Evolutionary conservation across 495 filamentous ascomycete species (phyloP).

Genomic region (Penicilliopsis zonata): DNA sequence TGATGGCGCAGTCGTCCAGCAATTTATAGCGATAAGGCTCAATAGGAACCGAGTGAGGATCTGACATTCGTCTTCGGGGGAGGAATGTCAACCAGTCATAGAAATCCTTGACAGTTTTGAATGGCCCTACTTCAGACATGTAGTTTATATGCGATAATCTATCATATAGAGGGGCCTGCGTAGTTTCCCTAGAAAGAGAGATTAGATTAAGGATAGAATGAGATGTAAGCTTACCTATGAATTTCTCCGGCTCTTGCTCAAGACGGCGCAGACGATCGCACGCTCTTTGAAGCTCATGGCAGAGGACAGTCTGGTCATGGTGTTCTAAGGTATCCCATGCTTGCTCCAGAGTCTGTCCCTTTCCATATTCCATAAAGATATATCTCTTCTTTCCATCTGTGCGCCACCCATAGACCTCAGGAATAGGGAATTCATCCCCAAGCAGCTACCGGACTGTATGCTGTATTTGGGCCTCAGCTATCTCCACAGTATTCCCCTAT

Average conservation of each 20-base stretch:
- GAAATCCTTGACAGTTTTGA: conserved; percentile 13
- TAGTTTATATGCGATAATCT: conserved; percentile 12
- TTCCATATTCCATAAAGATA: conserved; percentile 17
- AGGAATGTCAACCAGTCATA: conserved; percentile 20
- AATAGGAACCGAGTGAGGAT: conserved; percentile 13
- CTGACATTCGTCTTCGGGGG: too few species aligned
- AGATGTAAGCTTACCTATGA: conserved; percentile 9
- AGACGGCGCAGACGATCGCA: conserved; percentile 13
- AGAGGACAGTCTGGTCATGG: conserved; percentile 13
- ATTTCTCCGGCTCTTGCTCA: conserved; percentile 14
- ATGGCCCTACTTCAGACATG: conserved; percentile 18
- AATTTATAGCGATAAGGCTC: conserved; percentile 17
- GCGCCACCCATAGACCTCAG: conserved; percentile 17
- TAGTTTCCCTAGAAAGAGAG: conserved; percentile 9
- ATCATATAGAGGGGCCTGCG: conserved; percentile 10
- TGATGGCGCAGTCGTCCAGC: conserved; percentile 19
- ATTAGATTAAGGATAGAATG: conserved; percentile 3
- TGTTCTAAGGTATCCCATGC: conserved; percentile 13
- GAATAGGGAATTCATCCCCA: conserved; percentile 13
- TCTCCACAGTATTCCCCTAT: conserved; percentile 20
- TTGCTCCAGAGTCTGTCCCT: conserved; percentile 12
- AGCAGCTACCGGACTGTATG: conserved; percentile 12
- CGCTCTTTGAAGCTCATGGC: conserved; percentile 13
- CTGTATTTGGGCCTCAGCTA: conserved; percentile 14
- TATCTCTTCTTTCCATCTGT: conserved; percentile 9